Percentiles rank a stretch among this genome's conserved stretches.
Conservation (phyloP, 148 eudicot species). For the Drosera capensis region DNA sequence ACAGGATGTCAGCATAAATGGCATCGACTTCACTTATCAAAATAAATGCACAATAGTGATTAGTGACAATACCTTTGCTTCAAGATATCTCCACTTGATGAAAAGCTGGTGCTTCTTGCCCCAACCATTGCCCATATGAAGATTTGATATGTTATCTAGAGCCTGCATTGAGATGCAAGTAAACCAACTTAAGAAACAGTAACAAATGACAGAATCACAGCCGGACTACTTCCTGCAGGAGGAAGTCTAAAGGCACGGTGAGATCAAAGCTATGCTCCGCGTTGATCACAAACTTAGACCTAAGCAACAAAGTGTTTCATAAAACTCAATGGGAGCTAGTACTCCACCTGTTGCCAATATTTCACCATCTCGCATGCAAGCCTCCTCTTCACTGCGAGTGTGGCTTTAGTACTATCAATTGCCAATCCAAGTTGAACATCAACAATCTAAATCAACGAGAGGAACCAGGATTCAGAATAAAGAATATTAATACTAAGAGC, state of each 20-base stretch:
- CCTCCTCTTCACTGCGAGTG: slow-evolving; percentile 95
- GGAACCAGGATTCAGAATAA: background rate
- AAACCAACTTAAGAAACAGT: background rate
- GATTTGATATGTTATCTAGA: slow-evolving; percentile 86
- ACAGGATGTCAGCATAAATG: background rate
- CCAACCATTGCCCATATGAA: slow-evolving; percentile 88
- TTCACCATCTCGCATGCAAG: slow-evolving; percentile 99
- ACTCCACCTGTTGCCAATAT: slow-evolving; percentile 92
- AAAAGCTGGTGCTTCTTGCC: slow-evolving; percentile 85
- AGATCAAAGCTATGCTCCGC: no score
- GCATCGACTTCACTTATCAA: background rate
- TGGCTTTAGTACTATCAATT: slow-evolving; percentile 92
- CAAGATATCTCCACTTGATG: slow-evolving; percentile 77
- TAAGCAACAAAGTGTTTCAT: background rate
- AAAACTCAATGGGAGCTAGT: background rate
- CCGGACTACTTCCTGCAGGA: no score
- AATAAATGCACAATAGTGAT: no score
- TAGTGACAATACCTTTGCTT: slow-evolving; percentile 89
- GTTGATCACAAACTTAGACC: no score
- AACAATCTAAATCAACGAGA: slow-evolving; percentile 22
- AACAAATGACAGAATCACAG: slow-evolving; percentile 3
- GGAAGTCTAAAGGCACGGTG: no score
- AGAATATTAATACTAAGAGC: no score
- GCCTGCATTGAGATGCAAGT: slow-evolving; percentile 33
- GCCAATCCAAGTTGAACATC: slow-evolving; percentile 98